Base-by-base conservation (phyloP, 164 flowering plant genomes). In the Annona squamosa region DNA sequence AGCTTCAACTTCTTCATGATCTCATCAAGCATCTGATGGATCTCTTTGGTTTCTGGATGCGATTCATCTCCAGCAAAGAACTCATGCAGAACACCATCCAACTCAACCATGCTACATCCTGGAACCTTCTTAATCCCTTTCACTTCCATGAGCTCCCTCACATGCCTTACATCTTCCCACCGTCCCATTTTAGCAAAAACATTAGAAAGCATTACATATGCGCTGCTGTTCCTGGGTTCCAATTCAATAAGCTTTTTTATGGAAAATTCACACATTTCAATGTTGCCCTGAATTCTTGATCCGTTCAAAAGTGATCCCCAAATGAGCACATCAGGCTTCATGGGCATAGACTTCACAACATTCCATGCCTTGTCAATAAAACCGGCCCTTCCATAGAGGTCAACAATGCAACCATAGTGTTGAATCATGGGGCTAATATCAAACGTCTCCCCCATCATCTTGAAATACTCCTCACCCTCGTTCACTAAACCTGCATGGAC, bases 291-390 rank as follows among this genome's bases (percentile, higher is more conserved):
- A 71, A 74, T 82, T 47, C 81, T 82, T 48, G 76, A 79, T 0
- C 80, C 86, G 68, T 80, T 82, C 9, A 85, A 73, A 46, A 85
- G 83, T 57, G 87, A 78, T 17, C 85, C 83, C 87, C 86, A 85
- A 1, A 83, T 71, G 7, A 82, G 73, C 63, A 76, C 82, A 77
- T 83, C 86, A 10, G 87, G 87, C 73, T 78, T 65, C 81, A 83
- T 78, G 7, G 80, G 87, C 87, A 85, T 82, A 3, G 71, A 59
- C 47, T 74, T 77, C 3, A 83, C 71, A 48, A 80, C 68, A 18
- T 66, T 69, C 78, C 69, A 74, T 48, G 88, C 88, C 59, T 84
- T 78, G 2, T 75, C 69, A 18, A 82, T 46, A 2, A 70, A 67
- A 66, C 88, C 88, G 47, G 81, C 84, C 68, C 83, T 78, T 2